Evolutionary conservation across 768 basidiomycete species (phyloP), one percentile per base, ranked within the genome.

Genomic region (Tricholoma hemisulphureum): DNA sequence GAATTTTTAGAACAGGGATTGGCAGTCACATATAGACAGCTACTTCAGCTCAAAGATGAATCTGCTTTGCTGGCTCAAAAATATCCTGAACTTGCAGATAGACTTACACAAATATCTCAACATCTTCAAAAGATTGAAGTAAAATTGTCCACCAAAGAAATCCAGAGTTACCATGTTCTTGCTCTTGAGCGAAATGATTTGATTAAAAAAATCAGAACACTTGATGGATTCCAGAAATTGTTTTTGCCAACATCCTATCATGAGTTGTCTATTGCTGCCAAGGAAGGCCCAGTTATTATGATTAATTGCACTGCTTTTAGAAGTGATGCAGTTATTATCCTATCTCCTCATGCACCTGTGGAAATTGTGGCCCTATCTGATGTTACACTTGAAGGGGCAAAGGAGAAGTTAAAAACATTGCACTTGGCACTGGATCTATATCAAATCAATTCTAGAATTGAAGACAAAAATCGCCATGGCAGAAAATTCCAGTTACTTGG

Each of bases 281-380:
- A 59, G 13, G 35, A 39, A 8, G 65, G 65, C 28, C 63, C 59
- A 21, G 39, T 66, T 29, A 57, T 66, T 16, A 56, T 66, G n/a
- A 24, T 65, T 14, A 63, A 59, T 18, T 51, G 29, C 41, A 43
- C 57, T 2, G 21, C 51, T 37, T 32, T 8, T 4, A 55, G 56
- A 46, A 62, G 63, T 53, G 63, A 64, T 51, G 59, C 58, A 13
- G 50, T 65, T 7, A 61, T 66, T 14, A 45, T 66, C 16, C 18
- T 58, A 2, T 28, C 32, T 16, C 56, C 53, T 6, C 39, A 43
- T 50, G 31, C 41, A 23, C 57, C 58, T 18, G 39, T 59, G 20
- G 21, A 51, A 48, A 51, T 24, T 13, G 16, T 66, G 11, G n/a
- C 50, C n/a, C 34, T 64, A 3, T 26, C 39, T 34, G 16, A 45